Evolutionary conservation across 257 asterid species (phyloP).

Genomic region (Fraxinus excelsior): DNA sequence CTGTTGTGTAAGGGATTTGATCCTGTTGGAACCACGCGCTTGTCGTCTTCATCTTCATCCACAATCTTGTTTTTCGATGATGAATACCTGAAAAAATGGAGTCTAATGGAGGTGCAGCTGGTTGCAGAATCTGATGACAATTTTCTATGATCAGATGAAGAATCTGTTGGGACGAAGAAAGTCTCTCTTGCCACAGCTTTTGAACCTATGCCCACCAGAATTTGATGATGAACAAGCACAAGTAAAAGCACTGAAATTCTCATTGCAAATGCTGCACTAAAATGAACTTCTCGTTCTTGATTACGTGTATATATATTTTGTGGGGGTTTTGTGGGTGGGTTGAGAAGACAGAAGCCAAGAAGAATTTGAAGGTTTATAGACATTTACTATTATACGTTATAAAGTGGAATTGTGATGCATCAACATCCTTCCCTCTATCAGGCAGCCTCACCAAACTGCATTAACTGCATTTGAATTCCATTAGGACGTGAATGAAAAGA

Average conservation of each 20-base stretch:
- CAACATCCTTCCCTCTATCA: constrained; percentile 40
- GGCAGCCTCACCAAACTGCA: constrained; percentile 56
- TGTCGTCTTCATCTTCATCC: constrained; percentile 29
- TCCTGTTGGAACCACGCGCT: constrained; percentile 64
- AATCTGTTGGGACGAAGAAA: constrained; percentile 9
- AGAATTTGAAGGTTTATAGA: constrained; percentile 31
- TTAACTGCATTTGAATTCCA: constrained; percentile 37
- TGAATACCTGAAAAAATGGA: constrained; percentile 46
- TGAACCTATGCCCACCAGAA: constrained; percentile 29
- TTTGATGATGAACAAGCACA: constrained; percentile 41
- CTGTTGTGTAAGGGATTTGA: constrained; percentile 75
- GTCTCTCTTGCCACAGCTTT: constrained; percentile 15
- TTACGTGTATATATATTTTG: not conserved
- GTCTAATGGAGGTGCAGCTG: constrained; percentile 31
- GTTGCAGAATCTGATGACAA: constrained; percentile 18
- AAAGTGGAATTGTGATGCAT: constrained; percentile 48
- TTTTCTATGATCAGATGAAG: not conserved
- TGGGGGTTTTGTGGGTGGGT: no score
- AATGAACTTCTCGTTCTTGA: not conserved
- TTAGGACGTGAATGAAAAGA: constrained; percentile 14
- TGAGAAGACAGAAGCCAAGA: no score
- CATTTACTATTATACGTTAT: constrained; percentile 28
- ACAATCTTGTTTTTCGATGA: constrained; percentile 21
- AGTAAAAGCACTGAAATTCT: no score
- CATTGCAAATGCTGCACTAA: constrained; percentile 14